Base-by-base conservation (phyloP, 2,329 filamentous ascomycete genomes). In the Bimuria novae-zelandiae region DNA sequence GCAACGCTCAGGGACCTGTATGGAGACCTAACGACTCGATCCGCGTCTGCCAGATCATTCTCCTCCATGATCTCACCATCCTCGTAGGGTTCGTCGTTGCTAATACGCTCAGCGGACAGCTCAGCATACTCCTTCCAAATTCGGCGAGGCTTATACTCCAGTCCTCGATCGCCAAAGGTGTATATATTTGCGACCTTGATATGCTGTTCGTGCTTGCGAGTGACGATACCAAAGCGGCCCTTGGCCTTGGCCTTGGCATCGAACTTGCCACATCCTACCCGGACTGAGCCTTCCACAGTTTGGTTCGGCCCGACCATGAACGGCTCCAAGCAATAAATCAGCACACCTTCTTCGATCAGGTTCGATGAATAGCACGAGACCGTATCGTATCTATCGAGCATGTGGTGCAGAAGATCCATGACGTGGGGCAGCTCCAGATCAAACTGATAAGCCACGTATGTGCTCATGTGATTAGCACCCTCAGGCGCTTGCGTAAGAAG, bases 41-140 rank as follows among this genome's bases (percentile, higher is more conserved):
- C 25, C 25, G 25, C 10, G 25, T 27, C 10, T 10, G n/a, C n/a
- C n/a, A n/a, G n/a, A 27, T 27, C 25, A 17, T 36, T n/a, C 12
- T 33, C n/a, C 33, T 36, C 33, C 5, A 16, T 4, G 4, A 36
- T 36, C n/a, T 36, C 33, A 3, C 33, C 33, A 12, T 36, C 33
- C 8, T 36, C 33, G 4, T 16, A 7, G 4, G 33, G 8, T 16
- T 36, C 33, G 3, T 48, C 33, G 17, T 49, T 37, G 25, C 11
- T 16, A 5, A 11, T 30, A 49, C 25, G 23, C 14, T 5, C 0
- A 37, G 11, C 48, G 1, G 4, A 35, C 30, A 60, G 16, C 5
- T 54, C 55, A 21, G 56, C 54, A 19, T 62, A 61, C 29, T 60
- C 55, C 2, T 35, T 16, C 45, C 49, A 55, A 2, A 50, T 5